Evolutionary conservation across 331 rosid genomes (phyloP).

Genomic region (Quercus tomentella): DNA sequence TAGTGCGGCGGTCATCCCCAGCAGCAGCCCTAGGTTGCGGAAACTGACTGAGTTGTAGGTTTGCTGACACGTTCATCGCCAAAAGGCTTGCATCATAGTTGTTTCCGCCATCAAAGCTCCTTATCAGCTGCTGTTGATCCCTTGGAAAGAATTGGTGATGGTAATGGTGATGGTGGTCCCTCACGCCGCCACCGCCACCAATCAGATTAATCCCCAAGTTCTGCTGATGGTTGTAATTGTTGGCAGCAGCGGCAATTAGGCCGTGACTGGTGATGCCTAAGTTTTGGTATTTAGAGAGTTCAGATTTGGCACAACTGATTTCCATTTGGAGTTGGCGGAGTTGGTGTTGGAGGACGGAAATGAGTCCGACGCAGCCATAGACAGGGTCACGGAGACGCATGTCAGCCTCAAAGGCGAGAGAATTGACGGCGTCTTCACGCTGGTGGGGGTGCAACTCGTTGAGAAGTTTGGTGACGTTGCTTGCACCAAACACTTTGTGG

Average conservation of each 20-base stretch:
- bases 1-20: constrained; percentile 74
- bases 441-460: constrained; percentile 92
- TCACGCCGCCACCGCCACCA: constrained; percentile 3
- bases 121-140: constrained; percentile 42
- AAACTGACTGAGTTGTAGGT: constrained; percentile 62
- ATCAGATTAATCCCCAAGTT: constrained; percentile 42
- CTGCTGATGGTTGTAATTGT: constrained; percentile 27
- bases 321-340: constrained; percentile 93
- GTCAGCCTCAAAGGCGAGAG: constrained; percentile 92
- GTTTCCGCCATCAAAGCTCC: constrained; percentile 47
- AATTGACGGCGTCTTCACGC: constrained; percentile 91
- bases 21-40: constrained; percentile 66
- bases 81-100: constrained; percentile 64
- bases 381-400: constrained; percentile 98
- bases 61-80: constrained; percentile 75
- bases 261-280: constrained; percentile 38
- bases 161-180: constrained; percentile 29
- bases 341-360: constrained; percentile 91
- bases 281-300: constrained; percentile 73
- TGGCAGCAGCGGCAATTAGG: constrained; percentile 36
- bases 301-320: constrained; percentile 84
- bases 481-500: constrained; percentile 90
- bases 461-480: constrained; percentile 86
- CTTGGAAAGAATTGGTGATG: constrained; percentile 70
- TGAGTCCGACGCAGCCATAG: constrained; percentile 93